A percentile compares a stretch with the other conserved stretches of the same genome.
phyloP scores from a whole-genome alignment of 495 filamentous ascomycete species.

The Letharia columbiana region DNA sequence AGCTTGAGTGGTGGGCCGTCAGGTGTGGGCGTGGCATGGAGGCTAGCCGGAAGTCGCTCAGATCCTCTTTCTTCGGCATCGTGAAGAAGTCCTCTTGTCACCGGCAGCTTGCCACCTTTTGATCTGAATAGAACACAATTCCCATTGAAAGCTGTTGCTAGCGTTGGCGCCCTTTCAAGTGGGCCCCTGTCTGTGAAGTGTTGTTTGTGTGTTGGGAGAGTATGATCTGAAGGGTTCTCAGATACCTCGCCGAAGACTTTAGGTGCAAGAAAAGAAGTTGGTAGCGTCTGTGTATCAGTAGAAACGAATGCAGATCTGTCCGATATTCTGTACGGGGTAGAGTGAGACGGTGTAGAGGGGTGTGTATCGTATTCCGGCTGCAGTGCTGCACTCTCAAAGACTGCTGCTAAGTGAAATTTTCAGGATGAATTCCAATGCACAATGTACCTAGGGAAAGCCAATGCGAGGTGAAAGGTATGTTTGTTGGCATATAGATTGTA shows the following conservation, averaged over 20 bases:
- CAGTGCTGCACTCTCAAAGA: conserved; percentile 2
- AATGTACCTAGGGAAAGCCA: conserved; percentile 14
- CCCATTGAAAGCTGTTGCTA: conserved; percentile 17
- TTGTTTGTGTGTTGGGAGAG: background rate
- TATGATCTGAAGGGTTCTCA: background rate
- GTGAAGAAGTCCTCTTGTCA: conserved; percentile 19
- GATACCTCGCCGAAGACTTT: background rate
- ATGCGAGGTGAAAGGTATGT: conserved; percentile 14
- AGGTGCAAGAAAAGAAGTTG: background rate
- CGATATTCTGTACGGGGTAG: background rate
- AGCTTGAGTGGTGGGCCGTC: conserved; percentile 69
- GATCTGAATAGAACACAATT: background rate
- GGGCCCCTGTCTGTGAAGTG: conserved; percentile 7
- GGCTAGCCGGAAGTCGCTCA: conserved; percentile 18
- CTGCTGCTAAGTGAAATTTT: background rate
- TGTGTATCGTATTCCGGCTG: background rate
- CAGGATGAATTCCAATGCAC: conserved; percentile 15
- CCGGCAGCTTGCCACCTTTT: conserved; percentile 21
- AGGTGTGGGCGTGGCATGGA: conserved; percentile 34
- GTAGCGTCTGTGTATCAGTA: background rate
- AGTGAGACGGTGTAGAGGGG: background rate
- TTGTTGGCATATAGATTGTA: conserved; percentile 11
- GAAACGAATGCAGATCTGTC: background rate
- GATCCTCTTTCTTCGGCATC: conserved; percentile 23
- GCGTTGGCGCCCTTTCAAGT: conserved; percentile 14